A percentile compares a stretch with the other conserved stretches of the same genome.
Evolutionary conservation across 805 yeast genomes (phyloP).

Genomic region (Yamadazyma nakazawae): DNA sequence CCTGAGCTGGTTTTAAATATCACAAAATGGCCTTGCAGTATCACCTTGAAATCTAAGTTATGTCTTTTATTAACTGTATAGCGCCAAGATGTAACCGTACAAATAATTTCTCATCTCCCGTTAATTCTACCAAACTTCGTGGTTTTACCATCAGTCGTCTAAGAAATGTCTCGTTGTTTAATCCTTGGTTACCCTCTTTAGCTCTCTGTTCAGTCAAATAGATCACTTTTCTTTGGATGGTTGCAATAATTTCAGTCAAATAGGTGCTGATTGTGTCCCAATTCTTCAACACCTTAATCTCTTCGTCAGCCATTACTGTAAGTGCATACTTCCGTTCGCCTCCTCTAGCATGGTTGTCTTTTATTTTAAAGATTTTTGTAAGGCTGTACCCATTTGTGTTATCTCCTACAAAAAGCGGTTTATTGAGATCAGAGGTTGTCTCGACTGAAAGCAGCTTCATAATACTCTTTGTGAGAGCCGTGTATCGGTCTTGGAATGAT

Average conservation of each 20-base stretch:
- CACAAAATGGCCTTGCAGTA: no score
- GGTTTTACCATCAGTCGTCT: constrained; percentile 57
- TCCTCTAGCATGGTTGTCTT: constrained; percentile 68
- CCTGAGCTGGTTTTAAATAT: no score
- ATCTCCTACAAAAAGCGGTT: constrained; percentile 66
- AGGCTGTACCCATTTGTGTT: constrained; percentile 57
- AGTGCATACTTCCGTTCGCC: constrained; percentile 66
- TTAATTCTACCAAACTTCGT: constrained; percentile 50
- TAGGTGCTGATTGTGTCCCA: constrained; percentile 51
- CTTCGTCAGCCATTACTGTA: constrained; percentile 55
- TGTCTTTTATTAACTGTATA: constrained; percentile 41
- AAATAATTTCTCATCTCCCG: constrained; percentile 52
- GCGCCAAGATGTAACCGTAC: constrained; percentile 66
- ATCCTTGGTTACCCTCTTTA: constrained; percentile 8
- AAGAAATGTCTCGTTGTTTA: constrained; percentile 50
- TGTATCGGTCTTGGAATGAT: constrained; percentile 42
- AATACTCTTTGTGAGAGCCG: constrained; percentile 55
- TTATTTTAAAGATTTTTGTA: constrained; percentile 56
- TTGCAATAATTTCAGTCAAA: constrained; percentile 22
- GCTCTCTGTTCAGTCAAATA: constrained; percentile 10
- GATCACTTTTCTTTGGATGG: constrained; percentile 28
- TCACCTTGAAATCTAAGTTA: background rate
- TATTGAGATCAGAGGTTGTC: constrained; percentile 53
- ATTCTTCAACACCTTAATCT: constrained; percentile 46
- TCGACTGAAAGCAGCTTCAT: constrained; percentile 67